Evolutionary conservation across 1,284 basidiomycete genomes (phyloP), one percentile per base, ranked within the genome.

Genomic region (Naganishia liquefaciens): DNA sequence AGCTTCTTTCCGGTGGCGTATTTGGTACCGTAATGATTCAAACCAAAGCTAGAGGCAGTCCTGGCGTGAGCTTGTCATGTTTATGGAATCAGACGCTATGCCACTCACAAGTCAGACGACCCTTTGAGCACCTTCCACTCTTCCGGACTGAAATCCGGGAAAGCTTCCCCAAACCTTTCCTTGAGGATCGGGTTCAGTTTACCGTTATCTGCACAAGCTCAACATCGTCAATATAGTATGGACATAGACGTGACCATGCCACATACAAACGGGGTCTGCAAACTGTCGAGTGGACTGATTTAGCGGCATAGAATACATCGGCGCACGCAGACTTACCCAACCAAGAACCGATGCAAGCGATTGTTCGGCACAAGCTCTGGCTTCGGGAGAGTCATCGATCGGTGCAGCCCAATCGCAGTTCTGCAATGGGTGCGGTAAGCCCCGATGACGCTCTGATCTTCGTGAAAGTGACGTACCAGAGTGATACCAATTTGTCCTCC

Each of bases 401-500:
- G 71, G 71, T 30, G 68, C 70, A 9, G 65, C 46, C 70, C 68
- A 73, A 55, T 73, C 73, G 43, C 65, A 63, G 66, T 75, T 73
- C 68, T 68, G 44, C 64, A 25, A 55, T 47, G 23, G 25, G 13
- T 11, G 5, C 25, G 17, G 47, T 49, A 49, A 49, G 21, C 21
- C 1, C 3, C 7, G 13, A 27, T 49, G 47, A 49, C 43, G 2
- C 33, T 37, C 33, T 37, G 33, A 9, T 37, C 10, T 13, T 37
- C 4, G 33, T 13, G n/a, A 46, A 46, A n/a, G 23, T 11, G 9
- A 63, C 69, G 47, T 25, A 71, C 70, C 17, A 73, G 64, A 15
- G 71, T 72, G 63, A 75, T 73, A 5, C 64, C 71, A 30, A 74
- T 74, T 19, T 54, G 47, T 10, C 71, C 71, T 5, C 66, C 54